Evolutionary conservation across 352 stramenopile species (phyloP).

Genomic region (Stephanocyclus meneghinianus): DNA sequence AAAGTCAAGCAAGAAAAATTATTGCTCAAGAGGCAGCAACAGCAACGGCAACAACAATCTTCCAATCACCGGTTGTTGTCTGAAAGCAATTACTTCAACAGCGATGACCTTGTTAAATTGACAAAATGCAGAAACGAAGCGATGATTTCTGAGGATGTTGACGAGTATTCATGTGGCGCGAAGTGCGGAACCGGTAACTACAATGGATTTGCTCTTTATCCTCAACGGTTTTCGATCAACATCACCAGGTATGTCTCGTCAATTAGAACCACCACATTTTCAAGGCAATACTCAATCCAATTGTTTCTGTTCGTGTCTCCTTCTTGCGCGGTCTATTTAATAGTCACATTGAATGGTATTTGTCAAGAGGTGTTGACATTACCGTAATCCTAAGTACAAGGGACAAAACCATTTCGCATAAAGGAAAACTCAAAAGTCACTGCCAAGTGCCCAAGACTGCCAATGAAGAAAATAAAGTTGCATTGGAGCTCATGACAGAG

Average conservation of each 20-base stretch:
- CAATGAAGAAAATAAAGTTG: slow-evolving; percentile 29
- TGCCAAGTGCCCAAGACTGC: slow-evolving; percentile 9
- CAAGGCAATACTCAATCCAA: background rate
- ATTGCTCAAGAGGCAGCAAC: background rate
- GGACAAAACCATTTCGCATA: slow-evolving; percentile 33
- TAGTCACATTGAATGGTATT: slow-evolving; percentile 57
- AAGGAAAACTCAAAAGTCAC: slow-evolving; percentile 24
- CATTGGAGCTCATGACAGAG: slow-evolving; percentile 28
- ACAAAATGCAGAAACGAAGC: slow-evolving; percentile 24
- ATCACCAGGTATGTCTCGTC: slow-evolving; percentile 18
- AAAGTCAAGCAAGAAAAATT: background rate
- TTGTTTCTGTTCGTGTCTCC: background rate
- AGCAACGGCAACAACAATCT: background rate
- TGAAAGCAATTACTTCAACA: background rate
- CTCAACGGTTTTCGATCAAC: slow-evolving; percentile 47
- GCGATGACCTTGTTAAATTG: background rate
- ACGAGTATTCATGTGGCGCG: slow-evolving; percentile 26
- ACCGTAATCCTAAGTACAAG: slow-evolving; percentile 38
- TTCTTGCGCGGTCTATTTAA: background rate
- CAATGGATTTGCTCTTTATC: slow-evolving; percentile 32
- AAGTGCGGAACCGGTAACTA: slow-evolving; percentile 20
- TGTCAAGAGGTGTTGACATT: slow-evolving; percentile 44
- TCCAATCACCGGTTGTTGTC: background rate
- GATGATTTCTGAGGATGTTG: slow-evolving; percentile 14
- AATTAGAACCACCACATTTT: background rate